phyloP scores from a whole-genome alignment of 2,329 filamentous ascomycete species.

The Penicillium sumatraense region DNA sequence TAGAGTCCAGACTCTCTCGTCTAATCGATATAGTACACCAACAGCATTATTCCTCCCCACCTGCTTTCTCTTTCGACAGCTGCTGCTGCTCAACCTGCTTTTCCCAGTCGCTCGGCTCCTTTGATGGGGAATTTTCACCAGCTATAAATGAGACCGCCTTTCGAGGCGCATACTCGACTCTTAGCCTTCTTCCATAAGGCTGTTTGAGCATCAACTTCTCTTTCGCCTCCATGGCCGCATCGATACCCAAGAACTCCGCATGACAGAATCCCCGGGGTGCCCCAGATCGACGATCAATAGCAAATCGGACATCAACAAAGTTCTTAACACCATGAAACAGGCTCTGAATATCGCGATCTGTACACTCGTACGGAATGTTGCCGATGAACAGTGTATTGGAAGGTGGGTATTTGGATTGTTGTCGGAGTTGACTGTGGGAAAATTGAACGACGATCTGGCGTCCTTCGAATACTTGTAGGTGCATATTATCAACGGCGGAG shows the following conservation, averaged over 20 bases:
- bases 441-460: slow-evolving; percentile 67
- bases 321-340: slow-evolving; percentile 73
- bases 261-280: slow-evolving; percentile 84
- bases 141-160: slow-evolving; percentile 26
- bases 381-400: slow-evolving; percentile 77
- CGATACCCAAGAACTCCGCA: slow-evolving; percentile 73
- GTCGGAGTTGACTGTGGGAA: slow-evolving; percentile 42
- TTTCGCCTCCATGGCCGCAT: slow-evolving; percentile 66
- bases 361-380: slow-evolving; percentile 85
- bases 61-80: background rate
- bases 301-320: slow-evolving; percentile 76
- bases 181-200: slow-evolving; percentile 69
- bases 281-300: slow-evolving; percentile 79
- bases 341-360: slow-evolving; percentile 78
- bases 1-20: background rate
- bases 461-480: slow-evolving; percentile 66
- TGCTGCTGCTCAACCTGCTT: background rate
- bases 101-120: background rate
- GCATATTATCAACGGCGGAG: slow-evolving; percentile 60
- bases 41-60: background rate
- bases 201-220: slow-evolving; percentile 58
- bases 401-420: slow-evolving; percentile 45
- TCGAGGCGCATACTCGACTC: slow-evolving; percentile 63
- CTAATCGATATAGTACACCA: background rate
- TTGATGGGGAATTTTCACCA: background rate